These are phyloP conservation scores for Podospora sp. DNA, from an alignment of 495 filamentous ascomycete genomes.

Conservation along the genomic window DNA sequence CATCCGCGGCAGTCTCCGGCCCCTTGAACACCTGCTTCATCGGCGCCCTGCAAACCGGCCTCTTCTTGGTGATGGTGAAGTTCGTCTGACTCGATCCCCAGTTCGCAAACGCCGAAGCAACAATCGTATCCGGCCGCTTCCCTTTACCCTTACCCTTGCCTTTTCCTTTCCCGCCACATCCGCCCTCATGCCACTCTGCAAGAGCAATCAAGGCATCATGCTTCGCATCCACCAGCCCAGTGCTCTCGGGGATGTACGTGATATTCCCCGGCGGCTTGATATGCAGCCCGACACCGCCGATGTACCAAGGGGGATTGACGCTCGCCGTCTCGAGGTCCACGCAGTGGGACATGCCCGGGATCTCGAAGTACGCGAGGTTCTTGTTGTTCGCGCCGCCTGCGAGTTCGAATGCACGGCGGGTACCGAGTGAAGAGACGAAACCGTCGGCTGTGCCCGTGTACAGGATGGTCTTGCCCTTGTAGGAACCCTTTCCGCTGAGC, in stretches of 20 bases:
- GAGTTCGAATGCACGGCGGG: neutral
- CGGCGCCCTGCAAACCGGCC: neutral
- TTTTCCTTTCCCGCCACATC: neutral
- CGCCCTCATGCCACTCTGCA: neutral
- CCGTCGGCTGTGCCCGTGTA: constrained; percentile 12
- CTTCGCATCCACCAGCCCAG: neutral
- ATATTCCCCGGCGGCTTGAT: neutral
- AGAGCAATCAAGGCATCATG: constrained; percentile 4
- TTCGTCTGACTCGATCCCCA: neutral
- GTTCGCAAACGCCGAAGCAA: neutral
- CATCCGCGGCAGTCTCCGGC: neutral
- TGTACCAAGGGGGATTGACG: constrained; percentile 3
- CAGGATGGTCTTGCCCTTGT: constrained; percentile 2
- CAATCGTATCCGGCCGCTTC: neutral
- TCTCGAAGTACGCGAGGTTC: constrained; percentile 6
- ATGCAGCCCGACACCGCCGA: neutral
- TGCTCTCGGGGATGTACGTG: neutral
- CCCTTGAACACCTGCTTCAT: neutral
- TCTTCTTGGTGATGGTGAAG: neutral
- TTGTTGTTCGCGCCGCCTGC: constrained; percentile 8
- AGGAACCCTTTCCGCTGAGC: neutral
- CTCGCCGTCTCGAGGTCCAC: neutral
- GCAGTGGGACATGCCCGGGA: constrained; percentile 7
- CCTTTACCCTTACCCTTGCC: neutral
- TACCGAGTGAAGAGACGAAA: neutral